phyloP scores from a whole-genome alignment of 1,139 yeast genomes.

The Pichia norvegensis region DNA sequence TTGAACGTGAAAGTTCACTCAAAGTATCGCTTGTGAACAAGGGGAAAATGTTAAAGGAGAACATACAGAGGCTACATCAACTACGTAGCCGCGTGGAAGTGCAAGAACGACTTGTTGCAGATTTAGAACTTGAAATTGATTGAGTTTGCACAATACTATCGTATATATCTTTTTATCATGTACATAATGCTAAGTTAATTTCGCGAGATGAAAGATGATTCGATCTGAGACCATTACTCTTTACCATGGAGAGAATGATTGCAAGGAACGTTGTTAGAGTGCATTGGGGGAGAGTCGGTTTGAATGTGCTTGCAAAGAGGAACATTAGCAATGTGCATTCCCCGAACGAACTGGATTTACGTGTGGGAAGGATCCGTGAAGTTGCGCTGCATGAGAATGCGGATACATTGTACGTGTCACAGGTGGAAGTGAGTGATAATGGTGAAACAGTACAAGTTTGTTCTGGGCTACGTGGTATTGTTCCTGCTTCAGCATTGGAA shows the following conservation, averaged over 20 bases:
- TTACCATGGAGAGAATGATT: background rate
- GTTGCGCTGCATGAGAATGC: conserved; percentile 45
- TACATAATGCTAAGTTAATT: too few relatives aligned
- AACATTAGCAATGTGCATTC: background rate
- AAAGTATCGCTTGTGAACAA: conserved; percentile 49
- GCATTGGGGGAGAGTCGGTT: background rate
- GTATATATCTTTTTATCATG: background rate
- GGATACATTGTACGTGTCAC: conserved; percentile 46
- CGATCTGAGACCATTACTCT: too few relatives aligned
- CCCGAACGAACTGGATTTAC: conserved; percentile 22
- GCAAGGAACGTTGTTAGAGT: background rate
- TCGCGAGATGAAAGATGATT: too few relatives aligned
- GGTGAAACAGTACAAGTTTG: conserved; percentile 37
- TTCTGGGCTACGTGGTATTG: conserved; percentile 49
- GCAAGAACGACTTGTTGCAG: conserved; percentile 32
- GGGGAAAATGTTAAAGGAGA: conserved; percentile 51
- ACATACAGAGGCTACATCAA: conserved; percentile 52
- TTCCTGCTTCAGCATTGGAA: conserved; percentile 42
- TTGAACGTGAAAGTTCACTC: conserved; percentile 56
- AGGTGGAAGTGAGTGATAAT: conserved; percentile 29
- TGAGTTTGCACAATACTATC: too few relatives aligned
- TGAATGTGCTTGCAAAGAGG: background rate
- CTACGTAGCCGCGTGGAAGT: conserved; percentile 28
- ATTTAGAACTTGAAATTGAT: conserved; percentile 14
- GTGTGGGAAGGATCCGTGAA: conserved; percentile 40